Conservation (phyloP, 1,284 basidiomycete species). For the Cutaneotrichosporon sp. region DNA sequence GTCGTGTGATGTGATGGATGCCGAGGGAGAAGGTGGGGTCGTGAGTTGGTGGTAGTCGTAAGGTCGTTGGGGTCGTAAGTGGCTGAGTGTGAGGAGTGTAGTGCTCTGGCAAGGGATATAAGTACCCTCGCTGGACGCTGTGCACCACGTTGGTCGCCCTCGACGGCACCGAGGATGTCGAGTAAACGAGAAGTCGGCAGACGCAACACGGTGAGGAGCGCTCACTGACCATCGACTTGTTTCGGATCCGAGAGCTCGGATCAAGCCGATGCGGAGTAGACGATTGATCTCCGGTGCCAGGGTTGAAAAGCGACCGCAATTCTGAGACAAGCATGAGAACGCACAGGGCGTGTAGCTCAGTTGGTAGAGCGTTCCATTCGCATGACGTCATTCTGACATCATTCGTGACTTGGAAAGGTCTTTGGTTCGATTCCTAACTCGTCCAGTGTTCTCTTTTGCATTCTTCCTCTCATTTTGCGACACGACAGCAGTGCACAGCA, state of each 20-base stretch:
- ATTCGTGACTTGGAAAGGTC: slow-evolving; percentile 3
- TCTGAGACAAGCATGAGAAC: not conserved
- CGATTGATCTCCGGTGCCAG: not conserved
- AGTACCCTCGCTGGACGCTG: no score
- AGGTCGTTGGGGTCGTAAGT: not conserved
- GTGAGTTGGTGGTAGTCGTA: not conserved
- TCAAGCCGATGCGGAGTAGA: not conserved
- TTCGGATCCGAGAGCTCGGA: slow-evolving; percentile 2
- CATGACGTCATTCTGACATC: not conserved
- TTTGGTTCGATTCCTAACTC: slow-evolving; percentile 14
- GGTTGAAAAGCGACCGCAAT: no score
- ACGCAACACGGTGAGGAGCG: not conserved
- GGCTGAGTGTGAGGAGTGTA: not conserved
- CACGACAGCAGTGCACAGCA: no score
- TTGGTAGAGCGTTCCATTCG: slow-evolving; percentile 12
- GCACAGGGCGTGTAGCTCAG: slow-evolving; percentile 11
- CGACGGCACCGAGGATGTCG: not conserved
- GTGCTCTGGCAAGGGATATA: no score
- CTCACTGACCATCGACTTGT: not conserved
- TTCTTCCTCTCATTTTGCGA: no score
- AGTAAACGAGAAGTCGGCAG: not conserved
- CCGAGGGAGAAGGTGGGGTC: not conserved
- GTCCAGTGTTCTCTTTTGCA: slow-evolving; percentile 1
- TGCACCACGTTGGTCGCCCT: no score
- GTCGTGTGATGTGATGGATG: not conserved